Evolutionary conservation across 179 eudicot genomes (phyloP).

Genomic region (Nepenthes alata): DNA sequence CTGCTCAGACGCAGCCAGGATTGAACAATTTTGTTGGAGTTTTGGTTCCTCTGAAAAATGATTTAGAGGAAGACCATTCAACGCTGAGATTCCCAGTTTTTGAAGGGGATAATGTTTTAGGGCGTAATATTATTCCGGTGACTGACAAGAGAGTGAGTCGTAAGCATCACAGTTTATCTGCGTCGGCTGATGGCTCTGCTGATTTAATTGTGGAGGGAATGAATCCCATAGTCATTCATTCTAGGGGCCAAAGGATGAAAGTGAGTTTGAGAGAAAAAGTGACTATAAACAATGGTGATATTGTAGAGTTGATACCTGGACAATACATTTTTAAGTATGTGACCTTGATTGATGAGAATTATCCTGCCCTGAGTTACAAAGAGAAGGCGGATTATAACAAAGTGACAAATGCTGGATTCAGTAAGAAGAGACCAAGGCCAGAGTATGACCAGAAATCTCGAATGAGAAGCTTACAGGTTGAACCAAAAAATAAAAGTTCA

Average conservation of each 20-base stretch:
- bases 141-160: conserved; percentile 86
- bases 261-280: conserved; percentile 41
- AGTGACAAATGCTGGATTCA: conserved; percentile 9
- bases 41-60: conserved; percentile 44
- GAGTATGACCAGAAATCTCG: conserved; percentile 24
- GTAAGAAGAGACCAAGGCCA: conserved; percentile 29
- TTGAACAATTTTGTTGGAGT: conserved; percentile 72
- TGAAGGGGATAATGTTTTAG: conserved; percentile 47
- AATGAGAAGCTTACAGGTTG: conserved; percentile 25
- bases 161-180: conserved; percentile 48
- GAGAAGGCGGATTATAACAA: conserved; percentile 14
- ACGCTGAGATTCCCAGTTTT: conserved; percentile 35
- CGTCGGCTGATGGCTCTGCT: conserved; percentile 33
- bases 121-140: conserved; percentile 43
- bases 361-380: conserved; percentile 11
- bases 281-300: conserved; percentile 46
- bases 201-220: conserved; percentile 59
- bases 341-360: conserved; percentile 14
- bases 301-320: conserved; percentile 88
- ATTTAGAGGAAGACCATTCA: conserved; percentile 38
- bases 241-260: conserved; percentile 44
- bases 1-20: too few relatives aligned
- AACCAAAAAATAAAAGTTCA: conserved; percentile 8
- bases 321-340: conserved; percentile 55
- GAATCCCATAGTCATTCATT: conserved; percentile 67